Base-by-base conservation (phyloP, 176 grass and related monocot species). In the Avena insularis region DNA sequence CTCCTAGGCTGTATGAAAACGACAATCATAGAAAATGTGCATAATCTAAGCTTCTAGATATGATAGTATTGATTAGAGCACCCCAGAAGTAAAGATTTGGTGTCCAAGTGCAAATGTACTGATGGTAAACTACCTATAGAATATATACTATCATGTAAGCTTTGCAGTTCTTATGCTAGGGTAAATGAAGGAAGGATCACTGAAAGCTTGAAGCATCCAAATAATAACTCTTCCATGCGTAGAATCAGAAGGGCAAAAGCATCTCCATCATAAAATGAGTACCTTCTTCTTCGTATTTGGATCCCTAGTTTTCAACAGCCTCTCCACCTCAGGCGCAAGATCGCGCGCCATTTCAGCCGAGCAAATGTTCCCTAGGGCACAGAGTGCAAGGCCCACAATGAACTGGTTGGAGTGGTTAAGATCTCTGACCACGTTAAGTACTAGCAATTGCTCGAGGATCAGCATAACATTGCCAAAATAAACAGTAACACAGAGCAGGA, bases 211-310 rank as follows among this genome's bases (percentile, higher is more conserved):
- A 56, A 80, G 35, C 56, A 67, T 35, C 17, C 35, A 79, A 15
- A 38, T 61, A 45, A 62, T 71, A 80, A 46, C 9, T 50, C 47
- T 73, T 29, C 67, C 11, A 48, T 83, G 33, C 20, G 49, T 33
- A 53, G 31, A 19, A 88, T 9, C 25, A 78, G 7, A 82, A 48
- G 46, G 35, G 71, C 13, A 46, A 77, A 75, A 71, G 25, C 35
- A 57, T 54, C 40, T 43, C 40, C 70, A 48, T 75, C 33, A 19
- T 8, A 38, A 43, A 43, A 43, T 43, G 40, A 43, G 9, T 84
- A 98, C 97, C 97, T 99, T 99, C 83, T 99, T 99, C 86, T 94
- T 99, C 0, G 92, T 97, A 62, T 99, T 99, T 60, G 94, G 92
- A 13, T 99, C 94, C 89, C 94, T 93, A 83, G 57, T 93, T 82